Base-by-base conservation (phyloP, 768 basidiomycete species). In the Nevesoporus exiguus region DNA sequence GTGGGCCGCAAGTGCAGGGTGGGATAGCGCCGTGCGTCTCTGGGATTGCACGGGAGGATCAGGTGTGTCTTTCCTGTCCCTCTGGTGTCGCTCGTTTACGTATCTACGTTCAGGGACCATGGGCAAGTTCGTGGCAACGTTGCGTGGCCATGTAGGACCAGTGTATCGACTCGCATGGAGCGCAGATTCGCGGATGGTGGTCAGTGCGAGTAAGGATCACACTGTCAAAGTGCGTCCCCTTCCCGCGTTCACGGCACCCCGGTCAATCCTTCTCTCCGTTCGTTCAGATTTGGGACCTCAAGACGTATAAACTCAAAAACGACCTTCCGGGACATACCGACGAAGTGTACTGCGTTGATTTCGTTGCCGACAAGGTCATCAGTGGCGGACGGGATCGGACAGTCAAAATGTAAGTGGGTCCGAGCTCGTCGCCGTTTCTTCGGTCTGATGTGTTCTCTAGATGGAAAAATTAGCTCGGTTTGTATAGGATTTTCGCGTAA, bases 271-370 rank as follows among this genome's bases (percentile, higher is more conserved):
- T 41, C 9, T 29, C 8, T 42, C 27, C 19, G 14, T 25, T 21
- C 10, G n/a, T 21, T 11, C 55, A 68, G 93, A 85, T 98, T 22
- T 98, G 96, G 96, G 92, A 97, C 70, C 77, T 98, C 51, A 94
- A 92, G 70, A 98, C 93, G 7, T 93, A 91, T 71, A 98, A 99
- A 73, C 84, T 99, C 57, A 90, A 92, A 66, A 84, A 81, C 7
- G 96, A 99, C 69, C 82, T 99, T 17, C 93, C 94, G 0, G 96
- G 96, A 19, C 96, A 99, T 68, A 90, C 89, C 1, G 96, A 99
- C 61, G 96, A 99, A 69, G 95, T 99, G 33, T 98, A 98, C 73
- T 98, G 96, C 65, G 96, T 99, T 15, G 96, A 98, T 71, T 99
- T 97, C 67, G 95, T 99, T 2, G 95, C 94, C 1, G 96, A 99